These are phyloP conservation scores for Beverwykella pulmonaria DNA, from an alignment of 495 filamentous ascomycete genomes.

Conservation along the genomic window DNA sequence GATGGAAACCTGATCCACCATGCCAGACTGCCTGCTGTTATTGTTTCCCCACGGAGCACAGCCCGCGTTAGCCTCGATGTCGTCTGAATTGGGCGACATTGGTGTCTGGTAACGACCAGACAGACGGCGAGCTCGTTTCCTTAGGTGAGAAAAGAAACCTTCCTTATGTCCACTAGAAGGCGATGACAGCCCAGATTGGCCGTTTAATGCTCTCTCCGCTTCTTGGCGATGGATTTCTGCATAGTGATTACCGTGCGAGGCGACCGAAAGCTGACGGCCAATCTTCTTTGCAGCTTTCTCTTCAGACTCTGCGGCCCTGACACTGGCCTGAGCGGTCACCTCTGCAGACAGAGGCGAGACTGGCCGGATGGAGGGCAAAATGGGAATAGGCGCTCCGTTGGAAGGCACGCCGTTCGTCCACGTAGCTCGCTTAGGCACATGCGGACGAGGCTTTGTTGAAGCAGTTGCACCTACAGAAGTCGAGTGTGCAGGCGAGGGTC, in stretches of 20 bases:
- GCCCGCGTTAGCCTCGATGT: constrained; percentile 88
- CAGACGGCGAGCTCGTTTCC: constrained; percentile 88
- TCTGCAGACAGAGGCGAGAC: constrained; percentile 91
- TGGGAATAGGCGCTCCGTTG: constrained; percentile 93
- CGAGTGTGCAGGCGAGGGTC: constrained; percentile 62
- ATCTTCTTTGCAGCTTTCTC: constrained; percentile 86
- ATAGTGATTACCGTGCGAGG: constrained; percentile 91
- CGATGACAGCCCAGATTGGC: constrained; percentile 66
- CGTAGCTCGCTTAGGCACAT: constrained; percentile 74
- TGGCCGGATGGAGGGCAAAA: constrained; percentile 92
- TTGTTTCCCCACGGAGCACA: constrained; percentile 84
- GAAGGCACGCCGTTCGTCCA: constrained; percentile 75
- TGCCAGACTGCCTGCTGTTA: constrained; percentile 79
- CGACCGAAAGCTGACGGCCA: constrained; percentile 90
- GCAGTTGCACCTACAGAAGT: constrained; percentile 49
- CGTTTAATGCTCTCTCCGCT: constrained; percentile 86
- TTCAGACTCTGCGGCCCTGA: constrained; percentile 54
- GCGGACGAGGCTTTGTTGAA: constrained; percentile 60
- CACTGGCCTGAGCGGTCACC: constrained; percentile 83
- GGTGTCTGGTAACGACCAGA: constrained; percentile 85
- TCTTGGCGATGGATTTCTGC: constrained; percentile 86
- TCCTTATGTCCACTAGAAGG: constrained; percentile 76
- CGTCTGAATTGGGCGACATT: constrained; percentile 72
- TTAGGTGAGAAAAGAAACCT: constrained; percentile 95
- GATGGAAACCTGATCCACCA: constrained; percentile 64